Evolutionary conservation across 352 stramenopile species (phyloP), one percentile per base, ranked within the genome.

Genomic region (Pythium coloratum): DNA sequence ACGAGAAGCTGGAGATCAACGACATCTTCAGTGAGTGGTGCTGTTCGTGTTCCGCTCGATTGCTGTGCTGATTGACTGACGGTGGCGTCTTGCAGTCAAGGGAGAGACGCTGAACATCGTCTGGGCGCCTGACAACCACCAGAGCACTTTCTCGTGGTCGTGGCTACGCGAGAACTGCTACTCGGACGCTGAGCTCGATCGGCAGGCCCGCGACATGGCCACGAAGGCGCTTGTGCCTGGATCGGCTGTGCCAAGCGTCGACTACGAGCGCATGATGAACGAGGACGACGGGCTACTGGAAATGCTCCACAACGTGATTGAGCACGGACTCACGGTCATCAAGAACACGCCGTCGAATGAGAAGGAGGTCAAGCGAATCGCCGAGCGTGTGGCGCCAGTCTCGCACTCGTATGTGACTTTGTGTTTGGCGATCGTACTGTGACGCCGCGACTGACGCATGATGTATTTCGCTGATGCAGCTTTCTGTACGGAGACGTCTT

Each of bases 401-500:
- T 96, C 88, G 3, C 86, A 94, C 67, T 88, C 81, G 86, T 92
- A 84, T 38, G 81, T 26, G 2, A 26, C 42, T 26, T 26, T 3
- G 16, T 20, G 49, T 20, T 36, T 4, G n/a, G 9, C 13, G 18
- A 34, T 20, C 3, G 24, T 55, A 14, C 18, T 36, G 1, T 55
- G 28, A 1, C 20, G 34, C 9, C 8, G 9, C 26, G 16, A 38
- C 26, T 34, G 12, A 56, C 26, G 13, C 47, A 34, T 36, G 40
- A 36, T 12, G n/a, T 53, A 14, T 42, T 9, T 49, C 16, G 8
- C 18, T 24, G 16, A 18, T 47, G 5, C 58, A 94, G 84, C 10
- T 92, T 92, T 63, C 76, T 94, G 13, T 96, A 96, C 66, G 88
- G 86, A n/a, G 78, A 91, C 38, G 81, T 92, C 18, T 96, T 96